Evolutionary conservation across 176 grass and related monocot species (phyloP), one percentile per base, ranked within the genome.

Genomic region (Hsuehochloa calcarea): DNA sequence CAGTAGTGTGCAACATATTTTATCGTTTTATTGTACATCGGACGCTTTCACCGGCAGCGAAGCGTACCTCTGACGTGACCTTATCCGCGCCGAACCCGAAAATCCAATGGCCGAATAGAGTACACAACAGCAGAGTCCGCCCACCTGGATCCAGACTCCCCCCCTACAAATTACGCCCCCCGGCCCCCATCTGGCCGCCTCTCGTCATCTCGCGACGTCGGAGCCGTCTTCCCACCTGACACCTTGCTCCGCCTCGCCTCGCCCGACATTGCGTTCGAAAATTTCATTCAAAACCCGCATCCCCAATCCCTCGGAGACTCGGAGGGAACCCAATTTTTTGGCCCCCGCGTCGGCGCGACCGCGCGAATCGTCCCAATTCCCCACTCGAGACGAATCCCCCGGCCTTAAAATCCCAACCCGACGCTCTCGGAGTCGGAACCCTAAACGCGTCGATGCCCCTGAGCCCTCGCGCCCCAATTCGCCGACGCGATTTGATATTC

Each of bases 321-420:
- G 71, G 78, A 86, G 88, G 84, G 88, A 82, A 62, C 67, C 80
- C 84, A 59, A 84, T n/a, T 0, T 50, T 90, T 90, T 69, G 13
- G 66, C 22, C 55, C 72, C 64, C 38, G 22, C 64, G 78, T 40
- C 70, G 31, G 72, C 86, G 71, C 79, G 51, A 22, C 70, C n/a
- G 72, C 86, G 71, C 79, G 51, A 22, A 34, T 10, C 39, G 47
- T 70, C 27, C 66, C 4, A 41, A 76, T 56, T 37, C 41, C 71
- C 31, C 20, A 22, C 75, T 27, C 55, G n/a, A 13, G 41, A 3
- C 51, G 10, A 50, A 83, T 55, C 85, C 52, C 64, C 20, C 31
- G 16, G 11, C 10, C 66, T 87, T 83, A 87, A 79, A 86, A 86
- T 81, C 88, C 25, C 51, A 38, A 22, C 70, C 22, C 52, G 17